phyloP scores from a whole-genome alignment of 2,329 filamentous ascomycete genomes.

The Colletotrichum sp. region DNA sequence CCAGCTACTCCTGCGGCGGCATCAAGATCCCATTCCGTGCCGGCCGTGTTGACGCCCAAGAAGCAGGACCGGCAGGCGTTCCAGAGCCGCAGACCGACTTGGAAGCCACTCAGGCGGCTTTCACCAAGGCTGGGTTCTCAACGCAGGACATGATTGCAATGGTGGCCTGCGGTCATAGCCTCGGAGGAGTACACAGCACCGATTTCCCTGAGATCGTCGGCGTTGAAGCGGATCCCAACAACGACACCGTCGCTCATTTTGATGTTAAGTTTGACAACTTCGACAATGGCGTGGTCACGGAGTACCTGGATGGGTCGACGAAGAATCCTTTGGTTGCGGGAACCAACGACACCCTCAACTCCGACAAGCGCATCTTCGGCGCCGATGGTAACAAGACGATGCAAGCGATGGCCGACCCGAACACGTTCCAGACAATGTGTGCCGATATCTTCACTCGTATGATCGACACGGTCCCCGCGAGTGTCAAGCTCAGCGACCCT shows the following conservation, averaged over 20 bases:
- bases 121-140: constrained; percentile 34
- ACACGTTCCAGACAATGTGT: constrained; percentile 34
- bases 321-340: constrained; percentile 47
- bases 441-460: constrained; percentile 34
- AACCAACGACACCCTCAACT: constrained; percentile 40
- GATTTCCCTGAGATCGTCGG: constrained; percentile 42
- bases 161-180: constrained; percentile 39
- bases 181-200: constrained; percentile 48
- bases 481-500: constrained; percentile 30
- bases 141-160: constrained; percentile 38
- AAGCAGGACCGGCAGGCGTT: constrained; percentile 34
- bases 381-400: constrained; percentile 50
- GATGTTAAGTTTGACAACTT: constrained; percentile 49
- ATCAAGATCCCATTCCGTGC: constrained; percentile 30
- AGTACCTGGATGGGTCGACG: constrained; percentile 46
- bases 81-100: constrained; percentile 34
- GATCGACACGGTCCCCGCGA: constrained; percentile 37
- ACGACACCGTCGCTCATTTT: constrained; percentile 37
- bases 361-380: constrained; percentile 47
- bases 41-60: constrained; percentile 33
- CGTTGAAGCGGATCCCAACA: constrained; percentile 17
- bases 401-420: constrained; percentile 37
- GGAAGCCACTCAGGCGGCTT: constrained; percentile 27
- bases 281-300: constrained; percentile 47
- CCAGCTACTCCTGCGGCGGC: constrained; percentile 25